A percentile compares a stretch with the other conserved stretches of the same genome.
These are phyloP conservation scores for Seminavis robusta DNA, from an alignment of 108 stramenopile species.

Conservation along the genomic window DNA sequence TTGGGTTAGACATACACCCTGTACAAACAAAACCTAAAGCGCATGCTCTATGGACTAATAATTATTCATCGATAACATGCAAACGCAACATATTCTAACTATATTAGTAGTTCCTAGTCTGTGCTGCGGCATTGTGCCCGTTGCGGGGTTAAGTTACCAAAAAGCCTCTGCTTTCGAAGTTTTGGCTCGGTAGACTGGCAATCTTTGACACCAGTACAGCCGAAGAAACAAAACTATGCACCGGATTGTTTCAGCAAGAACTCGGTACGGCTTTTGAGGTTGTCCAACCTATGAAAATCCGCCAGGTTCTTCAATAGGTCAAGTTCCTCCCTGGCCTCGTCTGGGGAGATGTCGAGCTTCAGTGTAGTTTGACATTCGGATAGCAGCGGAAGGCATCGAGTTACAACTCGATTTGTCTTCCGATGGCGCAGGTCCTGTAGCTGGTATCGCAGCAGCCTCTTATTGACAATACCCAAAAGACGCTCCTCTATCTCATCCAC, in stretches of 20 bases:
- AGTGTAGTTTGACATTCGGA: conserved; percentile 68
- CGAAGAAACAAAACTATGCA: too few relatives aligned
- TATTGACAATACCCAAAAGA: conserved; percentile 75
- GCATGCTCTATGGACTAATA: too few relatives aligned
- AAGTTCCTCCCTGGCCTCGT: conserved; percentile 47
- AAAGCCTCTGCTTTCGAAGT: too few relatives aligned
- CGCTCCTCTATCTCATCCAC: conserved; percentile 70
- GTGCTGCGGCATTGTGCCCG: too few relatives aligned
- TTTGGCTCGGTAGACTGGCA: too few relatives aligned
- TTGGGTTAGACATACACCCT: too few relatives aligned
- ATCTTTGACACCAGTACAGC: too few relatives aligned
- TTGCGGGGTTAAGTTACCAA: too few relatives aligned
- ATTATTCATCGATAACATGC: too few relatives aligned
- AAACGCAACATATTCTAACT: too few relatives aligned
- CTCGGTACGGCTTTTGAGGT: conserved; percentile 49
- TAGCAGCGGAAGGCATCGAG: conserved; percentile 38
- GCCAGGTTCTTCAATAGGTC: conserved; percentile 60
- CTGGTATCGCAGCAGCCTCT: conserved; percentile 78
- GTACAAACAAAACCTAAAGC: too few relatives aligned
- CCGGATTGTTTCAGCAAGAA: conserved; percentile 20
- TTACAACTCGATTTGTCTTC: conserved; percentile 74
- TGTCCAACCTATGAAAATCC: conserved; percentile 63
- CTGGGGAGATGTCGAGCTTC: conserved; percentile 66
- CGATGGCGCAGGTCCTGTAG: conserved; percentile 91
- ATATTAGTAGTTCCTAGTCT: too few relatives aligned